phyloP scores from a whole-genome alignment of 2,329 filamentous ascomycete species.

The Beauveria sp. region DNA sequence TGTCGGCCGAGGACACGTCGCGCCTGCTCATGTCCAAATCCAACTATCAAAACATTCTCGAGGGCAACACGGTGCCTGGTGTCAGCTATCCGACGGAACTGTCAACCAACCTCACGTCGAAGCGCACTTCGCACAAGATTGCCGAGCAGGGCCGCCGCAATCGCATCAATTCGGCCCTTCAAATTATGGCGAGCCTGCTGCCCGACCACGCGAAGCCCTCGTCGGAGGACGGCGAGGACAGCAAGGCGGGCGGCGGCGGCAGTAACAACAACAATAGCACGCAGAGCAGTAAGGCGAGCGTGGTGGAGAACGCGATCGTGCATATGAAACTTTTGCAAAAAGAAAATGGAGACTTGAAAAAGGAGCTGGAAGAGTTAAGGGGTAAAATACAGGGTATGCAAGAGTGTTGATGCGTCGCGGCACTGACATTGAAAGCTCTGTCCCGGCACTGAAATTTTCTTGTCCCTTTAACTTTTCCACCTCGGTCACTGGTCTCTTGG shows the following conservation, averaged over 20 bases:
- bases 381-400: conserved; percentile 22
- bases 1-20: conserved; percentile 53
- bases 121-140: conserved; percentile 95
- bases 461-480: neutral
- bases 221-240: conserved; percentile 35
- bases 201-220: conserved; percentile 46
- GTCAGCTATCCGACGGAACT: conserved; percentile 86
- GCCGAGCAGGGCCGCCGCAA: conserved; percentile 94
- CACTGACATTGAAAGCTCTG: neutral
- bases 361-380: conserved; percentile 39
- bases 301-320: conserved; percentile 93
- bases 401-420: neutral
- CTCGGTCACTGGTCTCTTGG: neutral
- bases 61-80: conserved; percentile 84
- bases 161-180: conserved; percentile 86
- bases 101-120: conserved; percentile 89
- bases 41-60: conserved; percentile 95
- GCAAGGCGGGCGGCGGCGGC: conserved; percentile 30
- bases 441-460: neutral
- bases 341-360: conserved; percentile 62
- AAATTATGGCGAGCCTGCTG: conserved; percentile 83
- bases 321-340: conserved; percentile 83
- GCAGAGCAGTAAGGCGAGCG: conserved; percentile 87
- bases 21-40: conserved; percentile 86
- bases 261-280: conserved; percentile 28